Base-by-base conservation (phyloP, 305 asterid species). In the Withania somnifera region DNA sequence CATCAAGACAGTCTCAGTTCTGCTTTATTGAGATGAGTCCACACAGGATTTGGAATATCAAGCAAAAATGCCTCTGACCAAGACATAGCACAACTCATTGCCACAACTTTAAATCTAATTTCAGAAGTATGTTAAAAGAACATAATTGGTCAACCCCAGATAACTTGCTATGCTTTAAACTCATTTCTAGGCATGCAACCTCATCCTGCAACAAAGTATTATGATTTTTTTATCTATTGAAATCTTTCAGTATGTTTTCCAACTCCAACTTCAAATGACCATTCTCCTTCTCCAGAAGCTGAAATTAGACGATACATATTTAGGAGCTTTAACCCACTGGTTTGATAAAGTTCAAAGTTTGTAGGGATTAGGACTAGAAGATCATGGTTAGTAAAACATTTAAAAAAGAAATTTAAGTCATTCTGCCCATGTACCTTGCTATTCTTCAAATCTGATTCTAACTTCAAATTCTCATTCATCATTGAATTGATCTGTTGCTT, bases 201-300 rank as follows among this genome's bases (percentile, higher is more conserved):
- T 93, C 93, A 81, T 88, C 87, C 66, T 85, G 89, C 91, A 93
- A 83, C 82, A 84, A 73, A 71, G 64, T 66, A 36, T 91, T 87
- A 68, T 89, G 89, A 84, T 89, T 91, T 88, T 89, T 93, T 85
- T 87, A 89, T 86, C 42, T 63, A 84, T 86, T 87, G 84, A 93
- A 88, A 64, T 93, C 92, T 67, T 86, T 78, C 85, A 84, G 77
- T 47, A 88, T 85, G 64, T 88, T 89, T 69, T 86, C 90, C 88
- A 93, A 57, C 86, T 91, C 90, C 79, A 36, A 81, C 83, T 88
- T 86, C 89, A 93, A 78, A 77, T 83, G 88, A 45, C 82, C 77
- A 51, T 93, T 93, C 84, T 94, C 97, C 86, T 89, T 91, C 91
- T 91, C 92, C 85, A 94, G 60, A 80, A 86, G 54, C 98, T 92